Evolutionary conservation across 345 rosid species (phyloP), one percentile per base, ranked within the genome.

Genomic region (Gossypium thurberi): DNA sequence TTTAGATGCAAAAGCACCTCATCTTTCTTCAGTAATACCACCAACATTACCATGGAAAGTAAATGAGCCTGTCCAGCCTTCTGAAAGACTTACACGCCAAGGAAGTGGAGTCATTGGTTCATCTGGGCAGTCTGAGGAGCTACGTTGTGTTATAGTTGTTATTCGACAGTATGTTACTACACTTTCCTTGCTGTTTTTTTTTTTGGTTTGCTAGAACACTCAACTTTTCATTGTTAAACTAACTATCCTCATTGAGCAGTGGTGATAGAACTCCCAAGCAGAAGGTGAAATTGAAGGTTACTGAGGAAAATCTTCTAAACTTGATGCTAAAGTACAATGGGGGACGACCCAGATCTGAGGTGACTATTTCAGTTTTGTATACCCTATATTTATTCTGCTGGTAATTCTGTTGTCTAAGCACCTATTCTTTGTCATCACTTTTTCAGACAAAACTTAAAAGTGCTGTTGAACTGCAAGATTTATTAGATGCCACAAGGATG

Each of bases 231-330:
- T 63, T 74, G 28, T 56, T 59, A 77, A 18, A 21, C 26, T 65
- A 6, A 26, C 25, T 62, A 6, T 74, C 74, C 74, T 68, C 61
- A 63, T 26, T 76, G 79, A 51, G 68, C 87, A 95, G 99, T 74
- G 99, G 99, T 78, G 99, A 96, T 81, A 86, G 99, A 87, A 96
- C 99, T 79, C 96, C 99, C 76, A 96, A 96, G 85, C 99, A 96
- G 84, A 96, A 96, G 87, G 99, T 96, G 67, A 96, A 96, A 85
- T 82, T 96, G 83, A 96, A 87, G 83, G 97, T 96, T 71, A 93
- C 99, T 3, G 99, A 96, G 85, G 98, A 96, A 80, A 96, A 90
- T 62, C 87, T 96, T 70, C 81, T 96, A 75, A 96, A 90, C 77
- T 89, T 96, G 84, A 93, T 96, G 98, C 82, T 90, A 72, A 96